Conservation (phyloP, 176 grass and related monocot genomes). For the Panicum miliaceum region DNA sequence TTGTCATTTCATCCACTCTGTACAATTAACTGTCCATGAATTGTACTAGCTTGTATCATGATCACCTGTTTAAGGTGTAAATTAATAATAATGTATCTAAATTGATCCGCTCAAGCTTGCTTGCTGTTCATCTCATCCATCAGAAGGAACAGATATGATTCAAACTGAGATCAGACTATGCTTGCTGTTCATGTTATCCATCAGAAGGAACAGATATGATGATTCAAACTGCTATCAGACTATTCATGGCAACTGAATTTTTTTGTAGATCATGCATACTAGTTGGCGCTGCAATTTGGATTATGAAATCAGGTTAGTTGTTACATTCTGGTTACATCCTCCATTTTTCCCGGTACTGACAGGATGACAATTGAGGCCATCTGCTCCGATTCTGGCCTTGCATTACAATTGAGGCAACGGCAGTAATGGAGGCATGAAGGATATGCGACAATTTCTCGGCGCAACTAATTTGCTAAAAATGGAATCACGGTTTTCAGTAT, state of each 20-base stretch:
- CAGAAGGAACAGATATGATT: neutral
- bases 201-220: neutral
- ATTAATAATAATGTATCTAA: slow-evolving; percentile 23
- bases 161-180: slow-evolving; percentile 1
- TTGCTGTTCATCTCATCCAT: neutral
- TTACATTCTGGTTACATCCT: slow-evolving; percentile 1
- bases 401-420: neutral
- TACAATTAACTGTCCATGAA: slow-evolving; percentile 37
- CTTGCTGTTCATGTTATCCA: neutral
- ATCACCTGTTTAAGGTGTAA: slow-evolving; percentile 35
- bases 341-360: neutral
- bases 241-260: slow-evolving; percentile 5
- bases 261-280: neutral
- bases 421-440: neutral
- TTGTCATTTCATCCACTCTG: neutral
- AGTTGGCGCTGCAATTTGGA: slow-evolving; percentile 1
- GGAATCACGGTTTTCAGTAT: neutral
- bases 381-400: neutral
- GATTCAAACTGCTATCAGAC: neutral
- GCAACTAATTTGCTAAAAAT: neutral
- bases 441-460: neutral
- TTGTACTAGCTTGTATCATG: slow-evolving; percentile 24
- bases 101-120: neutral
- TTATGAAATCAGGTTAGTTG: neutral
- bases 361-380: neutral